Evolutionary conservation across 2,329 filamentous ascomycete species (phyloP).

Genomic region (Pyricularia sp.): DNA sequence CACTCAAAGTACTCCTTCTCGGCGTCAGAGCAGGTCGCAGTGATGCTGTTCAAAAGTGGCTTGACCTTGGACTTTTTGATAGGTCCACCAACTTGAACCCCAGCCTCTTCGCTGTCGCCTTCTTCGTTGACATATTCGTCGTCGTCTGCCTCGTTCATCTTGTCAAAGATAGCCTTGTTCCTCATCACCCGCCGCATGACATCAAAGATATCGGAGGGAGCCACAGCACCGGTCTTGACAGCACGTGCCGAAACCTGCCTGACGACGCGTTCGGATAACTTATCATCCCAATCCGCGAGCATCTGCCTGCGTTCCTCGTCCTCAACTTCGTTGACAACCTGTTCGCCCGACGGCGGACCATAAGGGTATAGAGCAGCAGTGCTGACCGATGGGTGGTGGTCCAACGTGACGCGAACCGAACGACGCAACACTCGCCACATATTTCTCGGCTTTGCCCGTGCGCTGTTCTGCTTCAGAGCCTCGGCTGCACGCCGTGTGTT

Average conservation of each 20-base stretch:
- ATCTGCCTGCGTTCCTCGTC: background rate
- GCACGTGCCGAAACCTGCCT: background rate
- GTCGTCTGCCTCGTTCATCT: background rate
- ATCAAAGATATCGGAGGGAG: background rate
- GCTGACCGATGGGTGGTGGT: background rate
- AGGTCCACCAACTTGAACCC: background rate
- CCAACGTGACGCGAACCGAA: background rate
- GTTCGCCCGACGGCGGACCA: background rate
- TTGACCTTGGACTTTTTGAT: background rate
- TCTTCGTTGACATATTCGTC: slow-evolving; percentile 1
- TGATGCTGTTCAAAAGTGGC: background rate
- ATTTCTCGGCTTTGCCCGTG: background rate
- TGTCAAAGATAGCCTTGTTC: background rate
- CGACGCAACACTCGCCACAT: background rate
- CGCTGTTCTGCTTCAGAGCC: background rate
- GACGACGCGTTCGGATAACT: background rate
- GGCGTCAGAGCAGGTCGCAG: background rate
- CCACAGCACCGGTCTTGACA: background rate
- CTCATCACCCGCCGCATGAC: slow-evolving; percentile 2
- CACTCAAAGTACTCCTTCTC: background rate
- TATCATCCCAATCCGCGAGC: background rate
- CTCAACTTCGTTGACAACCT: background rate
- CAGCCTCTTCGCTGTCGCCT: background rate
- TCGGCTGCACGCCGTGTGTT: background rate
- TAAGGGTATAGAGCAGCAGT: background rate